These are phyloP conservation scores for Citrus medica DNA, from an alignment of 345 rosid genomes.

Conservation along the genomic window DNA sequence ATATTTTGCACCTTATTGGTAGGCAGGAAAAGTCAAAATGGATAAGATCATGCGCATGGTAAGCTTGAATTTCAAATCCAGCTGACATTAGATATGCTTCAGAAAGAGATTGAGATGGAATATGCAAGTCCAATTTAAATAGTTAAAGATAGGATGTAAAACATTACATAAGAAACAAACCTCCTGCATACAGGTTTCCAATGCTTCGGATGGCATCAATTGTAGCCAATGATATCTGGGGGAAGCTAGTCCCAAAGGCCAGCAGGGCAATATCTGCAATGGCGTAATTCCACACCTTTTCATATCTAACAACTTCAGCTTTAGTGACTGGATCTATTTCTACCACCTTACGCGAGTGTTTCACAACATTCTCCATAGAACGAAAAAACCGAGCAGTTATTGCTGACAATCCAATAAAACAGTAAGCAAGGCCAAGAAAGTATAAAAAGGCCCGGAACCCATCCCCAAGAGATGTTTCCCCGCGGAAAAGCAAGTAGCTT, in stretches of 20 bases:
- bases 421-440: conserved; percentile 73
- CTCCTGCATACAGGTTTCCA: conserved; percentile 80
- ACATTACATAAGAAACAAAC: conserved; percentile 28
- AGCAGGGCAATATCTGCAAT: conserved; percentile 81
- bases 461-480: conserved; percentile 52
- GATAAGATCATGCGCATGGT: neutral
- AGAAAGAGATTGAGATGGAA: neutral
- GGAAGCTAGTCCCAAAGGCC: conserved; percentile 97
- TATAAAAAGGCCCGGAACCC: conserved; percentile 50
- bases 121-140: neutral
- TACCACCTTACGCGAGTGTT: conserved; percentile 76
- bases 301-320: conserved; percentile 41
- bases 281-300: conserved; percentile 88
- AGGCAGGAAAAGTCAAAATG: neutral
- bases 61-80: neutral
- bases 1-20: neutral
- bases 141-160: neutral
- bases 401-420: conserved; percentile 84
- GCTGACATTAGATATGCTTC: neutral
- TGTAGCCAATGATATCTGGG: conserved; percentile 91
- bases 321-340: conserved; percentile 60
- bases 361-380: conserved; percentile 93
- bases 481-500: conserved; percentile 49
- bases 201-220: conserved; percentile 77
- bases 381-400: conserved; percentile 75